Percentiles rank a stretch among this genome's conserved stretches.
Evolutionary conservation across 2,329 filamentous ascomycete genomes (phyloP).

Genomic region (Aspergillus candidus): DNA sequence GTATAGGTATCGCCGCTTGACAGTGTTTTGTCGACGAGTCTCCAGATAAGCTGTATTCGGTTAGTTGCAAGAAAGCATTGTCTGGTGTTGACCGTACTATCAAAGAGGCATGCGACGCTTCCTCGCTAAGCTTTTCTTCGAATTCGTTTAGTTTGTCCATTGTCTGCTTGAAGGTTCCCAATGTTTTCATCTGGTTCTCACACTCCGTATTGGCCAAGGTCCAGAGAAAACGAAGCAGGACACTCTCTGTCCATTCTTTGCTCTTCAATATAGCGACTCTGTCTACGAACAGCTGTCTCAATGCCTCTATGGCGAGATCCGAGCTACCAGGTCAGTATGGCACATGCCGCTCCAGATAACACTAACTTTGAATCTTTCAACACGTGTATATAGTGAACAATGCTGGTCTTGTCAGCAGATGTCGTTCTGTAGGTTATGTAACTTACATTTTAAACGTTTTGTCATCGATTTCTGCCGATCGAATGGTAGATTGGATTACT

Average conservation of each 20-base stretch:
- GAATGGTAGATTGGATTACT: slow-evolving; percentile 55
- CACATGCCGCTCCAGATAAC: background rate
- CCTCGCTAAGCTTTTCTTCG: slow-evolving; percentile 48
- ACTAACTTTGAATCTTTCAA: slow-evolving; percentile 51
- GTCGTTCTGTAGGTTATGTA: background rate
- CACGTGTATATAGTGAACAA: slow-evolving; percentile 63
- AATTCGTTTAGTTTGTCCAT: slow-evolving; percentile 37
- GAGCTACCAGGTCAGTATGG: slow-evolving; percentile 24
- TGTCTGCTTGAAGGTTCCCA: slow-evolving; percentile 24
- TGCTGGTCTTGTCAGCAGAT: slow-evolving; percentile 15
- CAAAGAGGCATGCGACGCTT: slow-evolving; percentile 50
- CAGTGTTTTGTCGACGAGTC: slow-evolving; percentile 59
- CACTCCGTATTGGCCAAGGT: slow-evolving; percentile 50
- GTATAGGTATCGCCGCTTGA: slow-evolving; percentile 47
- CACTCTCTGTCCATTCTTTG: slow-evolving; percentile 60
- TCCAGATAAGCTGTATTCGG: slow-evolving; percentile 68
- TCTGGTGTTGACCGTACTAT: slow-evolving; percentile 27
- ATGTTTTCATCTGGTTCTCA: slow-evolving; percentile 22
- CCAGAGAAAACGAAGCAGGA: slow-evolving; percentile 62
- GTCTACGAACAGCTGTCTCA: slow-evolving; percentile 60
- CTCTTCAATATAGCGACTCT: slow-evolving; percentile 49
- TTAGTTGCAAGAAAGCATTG: background rate
- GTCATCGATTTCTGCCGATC: slow-evolving; percentile 54
- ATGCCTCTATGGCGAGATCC: slow-evolving; percentile 38
- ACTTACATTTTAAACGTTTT: slow-evolving; percentile 55